Percentiles rank a stretch among this genome's conserved stretches.
Conservation (phyloP, 2,329 filamentous ascomycete genomes). For the Diaporthe ilicicola region DNA sequence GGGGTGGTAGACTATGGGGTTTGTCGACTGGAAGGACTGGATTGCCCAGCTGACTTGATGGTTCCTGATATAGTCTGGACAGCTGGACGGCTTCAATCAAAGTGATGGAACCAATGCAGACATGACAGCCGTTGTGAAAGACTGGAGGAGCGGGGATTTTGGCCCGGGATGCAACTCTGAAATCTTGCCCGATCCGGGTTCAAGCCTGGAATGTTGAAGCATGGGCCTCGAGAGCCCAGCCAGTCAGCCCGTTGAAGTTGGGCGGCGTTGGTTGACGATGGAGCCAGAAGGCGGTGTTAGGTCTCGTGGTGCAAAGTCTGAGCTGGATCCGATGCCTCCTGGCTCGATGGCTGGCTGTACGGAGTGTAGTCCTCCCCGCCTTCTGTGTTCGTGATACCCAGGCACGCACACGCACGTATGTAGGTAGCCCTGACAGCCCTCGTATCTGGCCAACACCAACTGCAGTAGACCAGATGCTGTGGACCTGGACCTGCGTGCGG, state of each 20-base stretch:
- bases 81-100: slow-evolving; percentile 9
- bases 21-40: not conserved
- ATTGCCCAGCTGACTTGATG: slow-evolving; percentile 12
- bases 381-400: not conserved
- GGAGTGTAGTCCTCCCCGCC: not conserved
- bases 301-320: not conserved
- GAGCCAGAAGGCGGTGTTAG: not conserved
- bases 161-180: slow-evolving; percentile 29
- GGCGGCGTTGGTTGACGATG: slow-evolving; percentile 4
- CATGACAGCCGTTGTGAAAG: slow-evolving; percentile 23
- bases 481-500: not conserved
- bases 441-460: slow-evolving; percentile 21
- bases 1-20: slow-evolving; percentile 22
- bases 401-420: not conserved
- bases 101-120: slow-evolving; percentile 20
- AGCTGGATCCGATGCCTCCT: not conserved
- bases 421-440: slow-evolving; percentile 9
- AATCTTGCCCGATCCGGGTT: slow-evolving; percentile 25
- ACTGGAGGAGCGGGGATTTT: slow-evolving; percentile 17
- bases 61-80: slow-evolving; percentile 18
- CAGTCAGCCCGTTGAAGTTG: not conserved
- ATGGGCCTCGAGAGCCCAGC: slow-evolving; percentile 11
- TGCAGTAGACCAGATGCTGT: slow-evolving; percentile 20
- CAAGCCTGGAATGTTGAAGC: slow-evolving; percentile 21
- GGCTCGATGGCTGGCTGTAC: not conserved